Evolutionary conservation across 2,329 filamentous ascomycete genomes (phyloP).

Genomic region (Alternaria viburni): DNA sequence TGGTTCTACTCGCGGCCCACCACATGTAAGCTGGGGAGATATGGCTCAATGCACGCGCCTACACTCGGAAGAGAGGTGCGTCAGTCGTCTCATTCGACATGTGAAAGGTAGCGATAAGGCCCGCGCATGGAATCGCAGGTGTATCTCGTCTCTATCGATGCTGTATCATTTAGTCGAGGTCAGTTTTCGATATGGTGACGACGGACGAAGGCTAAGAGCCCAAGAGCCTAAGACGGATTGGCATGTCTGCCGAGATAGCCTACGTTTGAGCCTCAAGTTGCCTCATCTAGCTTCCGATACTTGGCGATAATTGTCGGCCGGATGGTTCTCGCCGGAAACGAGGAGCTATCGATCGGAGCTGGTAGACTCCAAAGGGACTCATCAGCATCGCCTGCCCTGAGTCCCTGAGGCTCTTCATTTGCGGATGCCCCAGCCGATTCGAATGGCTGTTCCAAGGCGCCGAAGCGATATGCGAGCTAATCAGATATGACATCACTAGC

Average conservation of each 20-base stretch:
- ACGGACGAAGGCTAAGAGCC: background rate
- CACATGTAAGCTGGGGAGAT: slow-evolving; percentile 18
- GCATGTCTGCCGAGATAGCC: slow-evolving; percentile 11
- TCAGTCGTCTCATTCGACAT: background rate
- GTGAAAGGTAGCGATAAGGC: slow-evolving; percentile 1
- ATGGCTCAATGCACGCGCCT: slow-evolving; percentile 22
- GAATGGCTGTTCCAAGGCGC: slow-evolving; percentile 6
- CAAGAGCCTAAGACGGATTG: slow-evolving; percentile 1
- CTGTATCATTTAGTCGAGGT: background rate
- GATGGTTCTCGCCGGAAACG: slow-evolving; percentile 22
- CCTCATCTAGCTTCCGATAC: slow-evolving; percentile 5
- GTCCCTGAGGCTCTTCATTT: slow-evolving; percentile 18
- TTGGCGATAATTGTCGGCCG: slow-evolving; percentile 28
- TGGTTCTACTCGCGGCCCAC: slow-evolving; percentile 21
- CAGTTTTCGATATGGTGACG: background rate
- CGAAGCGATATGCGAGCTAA: slow-evolving; percentile 25
- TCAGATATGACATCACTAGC: slow-evolving; percentile 34
- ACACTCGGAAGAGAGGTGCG: background rate
- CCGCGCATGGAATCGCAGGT: background rate
- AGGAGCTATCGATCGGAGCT: slow-evolving; percentile 17
- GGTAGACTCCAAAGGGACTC: background rate
- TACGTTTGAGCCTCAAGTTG: slow-evolving; percentile 26
- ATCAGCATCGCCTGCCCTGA: background rate
- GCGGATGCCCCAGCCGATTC: slow-evolving; percentile 4
- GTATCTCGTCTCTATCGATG: background rate